Conservation (phyloP, 1,139 yeast species). For the Blastobotrys arbuscula region DNA sequence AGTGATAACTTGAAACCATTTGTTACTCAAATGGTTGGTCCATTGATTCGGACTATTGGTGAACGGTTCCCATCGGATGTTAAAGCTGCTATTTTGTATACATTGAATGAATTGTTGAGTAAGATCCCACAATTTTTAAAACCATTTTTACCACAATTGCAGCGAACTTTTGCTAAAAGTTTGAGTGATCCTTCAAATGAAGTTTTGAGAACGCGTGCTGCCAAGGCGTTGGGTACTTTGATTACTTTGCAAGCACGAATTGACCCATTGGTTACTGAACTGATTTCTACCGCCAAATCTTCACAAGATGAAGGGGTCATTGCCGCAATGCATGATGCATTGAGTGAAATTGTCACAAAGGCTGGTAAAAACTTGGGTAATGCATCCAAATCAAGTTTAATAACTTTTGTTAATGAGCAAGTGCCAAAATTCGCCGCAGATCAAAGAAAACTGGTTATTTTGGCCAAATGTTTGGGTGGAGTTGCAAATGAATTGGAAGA, state of each 20-base stretch:
- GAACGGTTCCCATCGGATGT: conserved; percentile 88
- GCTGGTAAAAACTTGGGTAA: conserved; percentile 79
- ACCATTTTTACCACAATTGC: conserved; percentile 96
- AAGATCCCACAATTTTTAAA: conserved; percentile 88
- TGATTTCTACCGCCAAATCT: conserved; percentile 67
- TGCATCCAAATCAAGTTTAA: conserved; percentile 59
- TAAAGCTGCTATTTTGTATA: conserved; percentile 83
- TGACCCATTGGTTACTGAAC: conserved; percentile 83
- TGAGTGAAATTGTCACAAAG: conserved; percentile 73
- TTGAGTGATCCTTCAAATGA: conserved; percentile 71
- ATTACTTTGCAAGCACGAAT: conserved; percentile 89
- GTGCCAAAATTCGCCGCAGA: conserved; percentile 14
- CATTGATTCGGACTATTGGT: conserved; percentile 95
- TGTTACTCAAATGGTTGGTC: conserved; percentile 94
- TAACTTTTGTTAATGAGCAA: conserved; percentile 65
- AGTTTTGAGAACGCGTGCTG: conserved; percentile 76
- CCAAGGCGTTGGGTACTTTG: conserved; percentile 79
- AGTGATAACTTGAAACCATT: conserved; percentile 74
- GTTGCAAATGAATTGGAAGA: conserved; percentile 59
- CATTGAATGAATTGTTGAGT: conserved; percentile 68
- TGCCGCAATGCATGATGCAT: conserved; percentile 78
- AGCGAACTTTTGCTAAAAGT: conserved; percentile 92
- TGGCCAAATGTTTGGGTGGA: conserved; percentile 75
- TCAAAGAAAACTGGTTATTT: conserved; percentile 42
- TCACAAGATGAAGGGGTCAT: conserved; percentile 61